Percentiles rank a stretch among this genome's conserved stretches.
These are phyloP conservation scores for Sarcodon sp. DNA, from an alignment of 768 basidiomycete species.

Conservation along the genomic window DNA sequence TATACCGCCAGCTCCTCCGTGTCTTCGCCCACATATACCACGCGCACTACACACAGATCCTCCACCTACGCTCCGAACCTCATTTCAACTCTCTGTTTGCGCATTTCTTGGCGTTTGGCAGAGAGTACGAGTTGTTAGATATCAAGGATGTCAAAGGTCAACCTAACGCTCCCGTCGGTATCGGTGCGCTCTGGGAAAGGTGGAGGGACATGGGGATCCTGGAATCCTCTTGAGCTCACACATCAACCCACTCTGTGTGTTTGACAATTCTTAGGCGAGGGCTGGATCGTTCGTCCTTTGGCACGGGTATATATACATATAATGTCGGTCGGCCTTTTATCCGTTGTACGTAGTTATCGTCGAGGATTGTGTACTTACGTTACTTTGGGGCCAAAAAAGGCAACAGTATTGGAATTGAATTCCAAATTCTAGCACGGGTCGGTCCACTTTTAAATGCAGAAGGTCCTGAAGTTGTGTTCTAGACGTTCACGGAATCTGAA, in stretches of 20 bases:
- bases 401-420: too few species aligned
- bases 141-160: slow-evolving; percentile 77
- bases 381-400: too few species aligned
- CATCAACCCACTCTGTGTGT: neutral
- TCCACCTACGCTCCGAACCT: slow-evolving; percentile 87
- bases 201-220: slow-evolving; percentile 83
- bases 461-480: too few species aligned
- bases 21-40: slow-evolving; percentile 98
- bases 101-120: slow-evolving; percentile 92
- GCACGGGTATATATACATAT: too few species aligned
- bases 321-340: too few species aligned
- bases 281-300: too few species aligned
- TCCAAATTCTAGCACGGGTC: too few species aligned
- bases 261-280: too few species aligned
- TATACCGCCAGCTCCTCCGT: slow-evolving; percentile 93
- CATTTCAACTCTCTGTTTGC: slow-evolving; percentile 98
- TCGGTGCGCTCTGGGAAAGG: slow-evolving; percentile 74
- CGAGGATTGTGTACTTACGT: too few species aligned
- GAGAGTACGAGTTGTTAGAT: slow-evolving; percentile 85
- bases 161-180: slow-evolving; percentile 46
- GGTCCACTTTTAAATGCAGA: too few species aligned
- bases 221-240: slow-evolving; percentile 20
- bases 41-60: slow-evolving; percentile 82
- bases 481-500: too few species aligned
- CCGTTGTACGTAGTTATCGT: too few species aligned